Base-by-base conservation (phyloP, 179 eudicot species). In the Carnegiea gigantea region DNA sequence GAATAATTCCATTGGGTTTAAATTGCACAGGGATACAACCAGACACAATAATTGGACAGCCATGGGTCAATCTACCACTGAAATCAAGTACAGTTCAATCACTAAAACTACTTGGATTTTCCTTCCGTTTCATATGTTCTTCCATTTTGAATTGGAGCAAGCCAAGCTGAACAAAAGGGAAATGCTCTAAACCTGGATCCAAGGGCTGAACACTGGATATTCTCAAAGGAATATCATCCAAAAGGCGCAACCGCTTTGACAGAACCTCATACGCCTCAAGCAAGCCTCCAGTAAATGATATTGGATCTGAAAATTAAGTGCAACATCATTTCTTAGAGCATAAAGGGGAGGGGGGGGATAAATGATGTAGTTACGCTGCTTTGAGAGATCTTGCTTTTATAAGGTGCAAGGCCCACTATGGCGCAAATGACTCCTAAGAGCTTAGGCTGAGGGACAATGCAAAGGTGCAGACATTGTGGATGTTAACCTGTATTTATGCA, bases 191-290 rank as follows among this genome's bases (percentile, higher is more conserved):
- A 96, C 99, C 99, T 96, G 99, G 77, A 77, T 94, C 96, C 72
- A 96, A 89, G 77, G 97, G 92, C 87, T 96, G 98, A 87, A 96
- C 94, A 64, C 96, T 96, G 73, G 98, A 91, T 73, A 96, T 88
- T 88, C 72, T 92, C 87, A 96, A 85, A 75, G 99, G 99, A 83
- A 96, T 89, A 86, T 92, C 95, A 76, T 86, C 88, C 79, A 96
- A 90, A 78, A 83, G 89, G 77, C 98, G 97, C 87, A 96, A 80
- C 73, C 82, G 90, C 89, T 91, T 92, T 49, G 98, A 88, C 75
- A 96, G 84, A 78, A 53, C 82, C 46, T 91, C 97, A 85, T 87
- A 92, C 68, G 97, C 97, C 80, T 88, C 89, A 18, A 88, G 85
- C 85, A 96, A 86, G 82, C 82, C 80, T 80, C 83, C 84, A 18